These are phyloP conservation scores for Hibiscus syriacus DNA, from an alignment of 345 rosid genomes.

Conservation along the genomic window DNA sequence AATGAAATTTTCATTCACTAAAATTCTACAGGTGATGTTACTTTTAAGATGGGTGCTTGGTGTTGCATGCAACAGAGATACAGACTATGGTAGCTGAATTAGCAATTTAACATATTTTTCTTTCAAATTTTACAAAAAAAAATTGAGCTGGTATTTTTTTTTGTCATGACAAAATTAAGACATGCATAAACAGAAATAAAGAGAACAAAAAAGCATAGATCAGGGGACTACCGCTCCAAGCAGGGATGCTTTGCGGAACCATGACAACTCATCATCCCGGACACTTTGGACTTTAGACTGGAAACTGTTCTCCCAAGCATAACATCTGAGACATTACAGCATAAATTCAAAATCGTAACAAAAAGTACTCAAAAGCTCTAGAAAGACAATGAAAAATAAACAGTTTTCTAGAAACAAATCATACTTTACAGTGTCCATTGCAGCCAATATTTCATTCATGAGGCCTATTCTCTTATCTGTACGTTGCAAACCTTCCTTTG, in stretches of 20 bases:
- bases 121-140: not conserved
- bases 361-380: not conserved
- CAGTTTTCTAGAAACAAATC: constrained; percentile 18
- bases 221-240: constrained; percentile 73
- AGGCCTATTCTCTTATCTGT: constrained; percentile 97
- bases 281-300: constrained; percentile 72
- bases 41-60: not conserved
- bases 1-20: no score
- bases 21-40: no score
- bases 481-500: constrained; percentile 94
- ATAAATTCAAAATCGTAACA: not conserved
- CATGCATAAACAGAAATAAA: not conserved
- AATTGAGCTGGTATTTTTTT: not conserved
- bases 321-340: constrained; percentile 52
- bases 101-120: not conserved
- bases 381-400: not conserved
- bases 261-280: constrained; percentile 81
- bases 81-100: not conserved
- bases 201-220: not conserved
- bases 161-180: not conserved
- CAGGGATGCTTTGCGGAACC: constrained; percentile 90
- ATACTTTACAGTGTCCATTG: constrained; percentile 98
- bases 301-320: constrained; percentile 98
- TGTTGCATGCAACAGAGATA: not conserved
- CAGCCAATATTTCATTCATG: constrained; percentile 97